These are phyloP conservation scores for Phytophthora tentaculata DNA, from an alignment of 352 stramenopile genomes.

Conservation along the genomic window DNA sequence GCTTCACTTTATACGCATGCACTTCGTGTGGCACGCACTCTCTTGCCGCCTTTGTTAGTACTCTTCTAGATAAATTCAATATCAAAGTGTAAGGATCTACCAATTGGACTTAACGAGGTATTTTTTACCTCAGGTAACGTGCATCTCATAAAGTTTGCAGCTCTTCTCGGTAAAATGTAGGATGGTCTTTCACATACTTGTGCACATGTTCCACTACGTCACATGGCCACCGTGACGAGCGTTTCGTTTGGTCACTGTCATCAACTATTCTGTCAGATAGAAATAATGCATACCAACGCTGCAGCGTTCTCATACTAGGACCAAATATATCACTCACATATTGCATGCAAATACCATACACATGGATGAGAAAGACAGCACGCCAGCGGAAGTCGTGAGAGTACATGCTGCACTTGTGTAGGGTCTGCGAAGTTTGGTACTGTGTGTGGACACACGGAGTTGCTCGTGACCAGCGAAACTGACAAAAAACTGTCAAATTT, in stretches of 20 bases:
- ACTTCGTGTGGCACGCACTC: conserved; percentile 14
- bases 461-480: too few species aligned
- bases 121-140: conserved; percentile 10
- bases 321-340: too few species aligned
- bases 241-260: too few species aligned
- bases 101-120: conserved; percentile 13
- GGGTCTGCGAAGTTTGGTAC: too few species aligned
- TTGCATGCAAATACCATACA: too few species aligned
- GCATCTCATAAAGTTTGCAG: conserved; percentile 13
- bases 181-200: conserved; percentile 6
- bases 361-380: conserved; percentile 15
- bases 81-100: conserved; percentile 23
- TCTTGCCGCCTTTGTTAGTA: conserved; percentile 14
- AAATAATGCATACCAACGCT: too few species aligned
- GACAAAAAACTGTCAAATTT: too few species aligned
- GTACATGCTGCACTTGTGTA: conserved; percentile 10
- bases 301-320: too few species aligned
- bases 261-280: too few species aligned
- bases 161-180: conserved; percentile 20
- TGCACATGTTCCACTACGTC: conserved; percentile 4
- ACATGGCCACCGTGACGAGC: conserved; percentile 5
- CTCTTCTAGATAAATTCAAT: conserved; percentile 19
- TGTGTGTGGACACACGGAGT: too few species aligned
- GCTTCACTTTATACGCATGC: conserved; percentile 17
- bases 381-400: conserved; percentile 6